A percentile compares a stretch with the other conserved stretches of the same genome.
phyloP scores from a whole-genome alignment of 257 asterid genomes.

The Cruciata laevipes region DNA sequence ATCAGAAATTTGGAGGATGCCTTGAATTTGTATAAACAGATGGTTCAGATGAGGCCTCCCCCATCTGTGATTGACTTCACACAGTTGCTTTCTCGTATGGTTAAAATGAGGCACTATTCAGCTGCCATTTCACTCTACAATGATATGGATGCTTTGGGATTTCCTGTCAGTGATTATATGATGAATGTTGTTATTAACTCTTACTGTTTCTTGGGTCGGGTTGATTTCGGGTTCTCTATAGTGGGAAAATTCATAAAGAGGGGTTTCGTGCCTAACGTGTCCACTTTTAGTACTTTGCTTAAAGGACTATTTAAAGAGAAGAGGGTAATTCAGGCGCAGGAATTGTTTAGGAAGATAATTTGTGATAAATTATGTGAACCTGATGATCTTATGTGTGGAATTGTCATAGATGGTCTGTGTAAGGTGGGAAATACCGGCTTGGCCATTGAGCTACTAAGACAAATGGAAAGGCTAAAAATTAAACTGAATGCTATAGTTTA shows the following conservation, averaged over 20 bases:
- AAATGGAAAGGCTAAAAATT: slow-evolving; percentile 5
- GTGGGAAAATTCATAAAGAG: slow-evolving; percentile 24
- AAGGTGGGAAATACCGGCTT: slow-evolving; percentile 22
- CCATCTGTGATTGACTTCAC: slow-evolving; percentile 21
- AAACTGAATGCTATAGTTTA: slow-evolving; percentile 12
- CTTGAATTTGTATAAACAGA: slow-evolving; percentile 18
- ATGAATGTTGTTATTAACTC: slow-evolving; percentile 13
- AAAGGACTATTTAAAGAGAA: slow-evolving; percentile 24
- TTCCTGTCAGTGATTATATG: slow-evolving; percentile 6
- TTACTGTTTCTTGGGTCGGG: slow-evolving; percentile 16
- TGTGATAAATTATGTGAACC: slow-evolving; percentile 19
- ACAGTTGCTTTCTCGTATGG: background rate
- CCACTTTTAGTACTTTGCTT: slow-evolving; percentile 22
- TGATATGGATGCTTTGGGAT: background rate
- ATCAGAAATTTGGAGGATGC: slow-evolving; percentile 15
- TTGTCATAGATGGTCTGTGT: slow-evolving; percentile 29
- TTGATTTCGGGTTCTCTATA: slow-evolving; percentile 21
- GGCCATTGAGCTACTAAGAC: slow-evolving; percentile 17
- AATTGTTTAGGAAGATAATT: slow-evolving; percentile 24
- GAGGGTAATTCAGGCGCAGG: slow-evolving; percentile 16
- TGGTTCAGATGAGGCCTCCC: slow-evolving; percentile 22
- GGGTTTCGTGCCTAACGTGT: slow-evolving; percentile 17
- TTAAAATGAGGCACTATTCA: slow-evolving; percentile 2
- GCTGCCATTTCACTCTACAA: slow-evolving; percentile 4
- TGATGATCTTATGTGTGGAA: slow-evolving; percentile 5